Evolutionary conservation across 139 green algal genomes (phyloP), one percentile per base, ranked within the genome.

Genomic region (Diplosphaera chodatii): DNA sequence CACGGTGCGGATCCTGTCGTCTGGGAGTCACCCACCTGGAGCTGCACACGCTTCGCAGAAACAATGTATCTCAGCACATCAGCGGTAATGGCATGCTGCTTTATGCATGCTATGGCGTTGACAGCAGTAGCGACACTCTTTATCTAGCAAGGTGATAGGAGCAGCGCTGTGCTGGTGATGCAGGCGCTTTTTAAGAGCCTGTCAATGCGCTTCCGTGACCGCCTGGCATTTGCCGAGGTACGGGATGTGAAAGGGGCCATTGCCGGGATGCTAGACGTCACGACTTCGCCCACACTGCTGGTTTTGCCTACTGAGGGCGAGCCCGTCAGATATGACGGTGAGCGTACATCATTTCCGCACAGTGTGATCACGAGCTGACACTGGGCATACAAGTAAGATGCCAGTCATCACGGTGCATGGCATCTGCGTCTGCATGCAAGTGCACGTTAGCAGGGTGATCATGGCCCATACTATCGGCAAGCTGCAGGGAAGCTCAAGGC

Each of bases 151-250:
- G n/a, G n/a, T n/a, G n/a, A n/a, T n/a, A n/a, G n/a, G n/a, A n/a
- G n/a, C n/a, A n/a, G n/a, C n/a, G n/a, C n/a, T n/a, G n/a, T n/a
- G n/a, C 48, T 59, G 48, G 16, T 23, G 16, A 5, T 59, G 48
- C 48, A 59, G 48, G 18, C 63, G 1, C 71, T 83, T 63, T 80
- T 74, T 62, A 83, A 83, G 67, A 64, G 69, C 10, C 74, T 83
- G 67, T 79, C 67, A 32, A 72, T 69, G 33, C 65, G 77, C 56
- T 76, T 84, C 59, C 70, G 66, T 4, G 27, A 27, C 23, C 31
- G 72, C 8, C 69, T 84, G 32, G 75, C 64, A 3, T 84, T 84
- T 72, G 77, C 41, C 6, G 32, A 74, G 72, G 77, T 82, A 23
- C 18, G 30, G 8, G 68, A 69, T 18, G 22, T 2, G 3, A 62